Evolutionary conservation across 2,329 filamentous ascomycete genomes (phyloP).

Genomic region (Cephalotrichum gorgonifer): DNA sequence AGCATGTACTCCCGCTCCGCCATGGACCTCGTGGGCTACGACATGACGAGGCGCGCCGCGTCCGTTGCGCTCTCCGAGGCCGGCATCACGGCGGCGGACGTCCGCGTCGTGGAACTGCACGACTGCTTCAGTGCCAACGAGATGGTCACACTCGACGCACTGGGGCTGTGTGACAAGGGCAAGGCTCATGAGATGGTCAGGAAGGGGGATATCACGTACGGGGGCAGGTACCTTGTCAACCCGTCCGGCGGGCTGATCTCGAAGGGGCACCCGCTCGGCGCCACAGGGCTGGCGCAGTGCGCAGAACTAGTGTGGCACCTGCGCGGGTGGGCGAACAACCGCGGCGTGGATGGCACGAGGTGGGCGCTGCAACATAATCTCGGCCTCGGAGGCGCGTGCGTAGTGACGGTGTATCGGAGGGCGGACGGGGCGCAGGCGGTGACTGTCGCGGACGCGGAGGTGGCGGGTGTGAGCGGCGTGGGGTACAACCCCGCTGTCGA

Average conservation of each 20-base stretch:
- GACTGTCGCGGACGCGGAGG: slow-evolving; percentile 48
- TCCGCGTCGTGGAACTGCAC: slow-evolving; percentile 84
- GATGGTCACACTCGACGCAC: slow-evolving; percentile 79
- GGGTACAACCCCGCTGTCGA: slow-evolving; percentile 90
- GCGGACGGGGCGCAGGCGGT: slow-evolving; percentile 62
- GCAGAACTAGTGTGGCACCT: slow-evolving; percentile 94
- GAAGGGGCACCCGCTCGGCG: slow-evolving; percentile 90
- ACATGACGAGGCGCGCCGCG: slow-evolving; percentile 69
- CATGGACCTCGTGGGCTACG: slow-evolving; percentile 83
- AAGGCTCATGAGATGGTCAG: slow-evolving; percentile 90
- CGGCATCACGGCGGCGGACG: slow-evolving; percentile 54
- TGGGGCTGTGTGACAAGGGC: slow-evolving; percentile 67
- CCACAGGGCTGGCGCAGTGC: slow-evolving; percentile 90
- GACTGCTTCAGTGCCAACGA: slow-evolving; percentile 97
- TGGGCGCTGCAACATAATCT: slow-evolving; percentile 86
- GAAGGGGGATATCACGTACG: slow-evolving; percentile 82
- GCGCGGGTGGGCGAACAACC: slow-evolving; percentile 91
- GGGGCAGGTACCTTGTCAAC: slow-evolving; percentile 75
- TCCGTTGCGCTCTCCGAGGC: slow-evolving; percentile 65
- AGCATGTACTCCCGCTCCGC: slow-evolving; percentile 67
- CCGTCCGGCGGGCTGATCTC: slow-evolving; percentile 90
- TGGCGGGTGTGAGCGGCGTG: slow-evolving; percentile 57
- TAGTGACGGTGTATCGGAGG: slow-evolving; percentile 81
- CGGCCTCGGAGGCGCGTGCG: slow-evolving; percentile 80
- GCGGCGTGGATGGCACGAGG: slow-evolving; percentile 53